A percentile compares a stretch with the other conserved stretches of the same genome.
phyloP scores from a whole-genome alignment of 1,139 yeast species.

The Hyphopichia buzzinii region DNA sequence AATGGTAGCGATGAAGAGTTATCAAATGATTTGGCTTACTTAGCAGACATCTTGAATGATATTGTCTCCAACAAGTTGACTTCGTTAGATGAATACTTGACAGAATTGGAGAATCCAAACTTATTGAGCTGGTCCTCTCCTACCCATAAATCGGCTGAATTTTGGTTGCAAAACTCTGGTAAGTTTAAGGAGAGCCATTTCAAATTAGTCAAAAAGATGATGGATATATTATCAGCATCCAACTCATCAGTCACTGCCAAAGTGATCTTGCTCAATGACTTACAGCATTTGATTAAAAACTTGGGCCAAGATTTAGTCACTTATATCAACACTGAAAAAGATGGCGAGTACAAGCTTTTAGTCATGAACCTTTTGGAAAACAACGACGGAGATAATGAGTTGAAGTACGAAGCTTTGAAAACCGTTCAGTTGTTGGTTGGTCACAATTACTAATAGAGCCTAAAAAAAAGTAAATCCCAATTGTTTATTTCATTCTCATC shows the following conservation, averaged over 20 bases:
- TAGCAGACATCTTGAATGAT: constrained; percentile 61
- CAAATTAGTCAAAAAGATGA: constrained; percentile 59
- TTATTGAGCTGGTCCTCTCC: constrained; percentile 84
- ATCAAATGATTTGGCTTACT: constrained; percentile 61
- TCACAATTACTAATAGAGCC: constrained; percentile 39
- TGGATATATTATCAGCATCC: constrained; percentile 32
- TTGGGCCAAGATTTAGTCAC: constrained; percentile 64
- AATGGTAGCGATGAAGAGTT: constrained; percentile 78
- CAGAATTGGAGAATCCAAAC: constrained; percentile 78
- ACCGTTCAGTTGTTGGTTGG: constrained; percentile 92
- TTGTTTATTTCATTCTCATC: too few species aligned
- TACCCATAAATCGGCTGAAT: constrained; percentile 81
- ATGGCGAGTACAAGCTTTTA: constrained; percentile 57
- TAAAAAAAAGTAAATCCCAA: too few species aligned
- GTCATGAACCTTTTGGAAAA: constrained; percentile 83
- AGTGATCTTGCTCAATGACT: constrained; percentile 55
- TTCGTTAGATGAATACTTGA: constrained; percentile 87
- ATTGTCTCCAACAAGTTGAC: constrained; percentile 73
- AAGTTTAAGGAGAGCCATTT: constrained; percentile 77
- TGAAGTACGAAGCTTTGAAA: constrained; percentile 90
- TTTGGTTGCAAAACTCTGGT: constrained; percentile 82
- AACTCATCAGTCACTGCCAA: constrained; percentile 23
- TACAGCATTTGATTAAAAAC: constrained; percentile 42
- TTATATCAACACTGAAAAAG: constrained; percentile 64
- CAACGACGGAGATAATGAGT: constrained; percentile 70